These are phyloP conservation scores for Pythium apleroticum DNA, from an alignment of 352 stramenopile species.

Conservation along the genomic window DNA sequence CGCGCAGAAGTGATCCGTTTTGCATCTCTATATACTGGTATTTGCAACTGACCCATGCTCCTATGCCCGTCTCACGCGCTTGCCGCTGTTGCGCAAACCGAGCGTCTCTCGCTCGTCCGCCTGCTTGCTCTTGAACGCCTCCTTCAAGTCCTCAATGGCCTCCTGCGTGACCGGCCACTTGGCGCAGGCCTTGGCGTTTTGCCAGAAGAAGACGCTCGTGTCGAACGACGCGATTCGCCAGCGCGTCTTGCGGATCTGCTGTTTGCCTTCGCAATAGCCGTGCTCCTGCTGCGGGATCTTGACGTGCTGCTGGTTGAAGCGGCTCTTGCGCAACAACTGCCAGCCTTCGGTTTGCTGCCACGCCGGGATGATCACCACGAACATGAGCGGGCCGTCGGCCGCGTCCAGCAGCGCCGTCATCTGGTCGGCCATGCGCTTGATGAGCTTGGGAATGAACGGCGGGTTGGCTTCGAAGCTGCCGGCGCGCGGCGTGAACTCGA, in stretches of 20 bases:
- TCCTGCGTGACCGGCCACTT: conserved; percentile 71
- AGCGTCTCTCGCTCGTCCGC: conserved; percentile 63
- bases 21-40: conserved; percentile 8
- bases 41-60: conserved; percentile 14
- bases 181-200: conserved; percentile 82
- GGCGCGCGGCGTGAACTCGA: conserved; percentile 85
- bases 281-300: conserved; percentile 85
- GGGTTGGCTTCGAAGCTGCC: conserved; percentile 95
- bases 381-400: conserved; percentile 72
- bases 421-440: conserved; percentile 88
- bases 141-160: conserved; percentile 51
- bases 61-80: conserved; percentile 39
- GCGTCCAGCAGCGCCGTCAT: conserved; percentile 80
- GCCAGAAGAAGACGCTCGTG: conserved; percentile 95
- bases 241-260: conserved; percentile 86
- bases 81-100: conserved; percentile 70
- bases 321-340: conserved; percentile 71
- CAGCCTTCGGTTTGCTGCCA: conserved; percentile 89
- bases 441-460: conserved; percentile 93
- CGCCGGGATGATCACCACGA: conserved; percentile 90
- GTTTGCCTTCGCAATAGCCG: conserved; percentile 90
- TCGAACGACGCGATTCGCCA: conserved; percentile 94
- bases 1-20: conserved; percentile 26
- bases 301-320: conserved; percentile 75
- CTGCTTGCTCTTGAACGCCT: conserved; percentile 83